A percentile compares a stretch with the other conserved stretches of the same genome.
Evolutionary conservation across 352 stramenopile species (phyloP).

Genomic region (Globisporangium cylindrosporum): DNA sequence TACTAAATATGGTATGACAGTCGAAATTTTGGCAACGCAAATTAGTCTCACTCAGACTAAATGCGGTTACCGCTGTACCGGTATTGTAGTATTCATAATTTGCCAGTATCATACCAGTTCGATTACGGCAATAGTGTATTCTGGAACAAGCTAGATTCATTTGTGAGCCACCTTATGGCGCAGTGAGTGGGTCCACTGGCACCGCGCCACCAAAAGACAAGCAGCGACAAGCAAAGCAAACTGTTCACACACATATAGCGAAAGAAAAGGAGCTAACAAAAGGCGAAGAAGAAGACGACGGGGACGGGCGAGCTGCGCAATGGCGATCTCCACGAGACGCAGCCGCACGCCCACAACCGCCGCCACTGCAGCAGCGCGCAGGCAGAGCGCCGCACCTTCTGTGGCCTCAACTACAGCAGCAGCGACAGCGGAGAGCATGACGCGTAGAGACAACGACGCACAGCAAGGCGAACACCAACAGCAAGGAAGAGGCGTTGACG

Average conservation of each 20-base stretch:
- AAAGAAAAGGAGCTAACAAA: not conserved
- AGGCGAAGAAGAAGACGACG: not conserved
- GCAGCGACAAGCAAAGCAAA: not conserved
- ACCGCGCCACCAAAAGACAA: not conserved
- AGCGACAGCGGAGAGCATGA: not conserved
- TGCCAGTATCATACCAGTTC: no score
- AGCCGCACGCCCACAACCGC: not conserved
- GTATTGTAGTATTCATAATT: no score
- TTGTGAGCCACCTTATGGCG: not conserved
- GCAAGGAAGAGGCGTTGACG: not conserved
- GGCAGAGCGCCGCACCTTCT: not conserved
- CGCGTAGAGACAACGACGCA: not conserved
- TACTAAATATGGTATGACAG: no score
- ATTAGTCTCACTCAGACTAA: no score
- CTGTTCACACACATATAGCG: not conserved
- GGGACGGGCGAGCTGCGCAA: slow-evolving; percentile 5
- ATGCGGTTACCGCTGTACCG: no score
- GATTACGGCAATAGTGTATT: not conserved
- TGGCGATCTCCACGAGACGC: slow-evolving; percentile 15
- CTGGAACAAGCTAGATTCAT: not conserved
- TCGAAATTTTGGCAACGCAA: no score
- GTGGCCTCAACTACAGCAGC: not conserved
- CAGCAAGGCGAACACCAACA: not conserved
- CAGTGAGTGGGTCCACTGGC: not conserved
- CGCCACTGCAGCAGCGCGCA: not conserved